Conservation (phyloP, 2,329 filamentous ascomycete genomes). For the Nothophoma quercina region DNA sequence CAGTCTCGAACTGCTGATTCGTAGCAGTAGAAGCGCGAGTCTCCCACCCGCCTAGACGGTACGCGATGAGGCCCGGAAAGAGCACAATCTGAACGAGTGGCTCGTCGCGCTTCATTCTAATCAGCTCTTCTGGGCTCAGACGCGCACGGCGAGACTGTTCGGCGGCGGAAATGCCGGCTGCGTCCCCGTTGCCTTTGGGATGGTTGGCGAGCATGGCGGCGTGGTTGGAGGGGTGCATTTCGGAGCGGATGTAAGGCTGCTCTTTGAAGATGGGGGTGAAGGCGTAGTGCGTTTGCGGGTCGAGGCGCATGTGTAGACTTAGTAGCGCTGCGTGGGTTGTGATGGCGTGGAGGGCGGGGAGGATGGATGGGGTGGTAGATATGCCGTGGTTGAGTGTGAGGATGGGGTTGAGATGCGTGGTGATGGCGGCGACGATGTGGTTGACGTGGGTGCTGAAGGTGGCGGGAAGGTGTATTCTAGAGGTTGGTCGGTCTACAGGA, state of each 20-base stretch:
- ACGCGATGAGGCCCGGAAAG: slow-evolving; percentile 34
- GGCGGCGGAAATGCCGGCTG: rapidly evolving
- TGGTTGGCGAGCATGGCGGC: slow-evolving; percentile 17
- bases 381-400: slow-evolving; percentile 7
- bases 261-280: slow-evolving; percentile 38
- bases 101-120: slow-evolving; percentile 21
- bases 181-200: not conserved
- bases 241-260: slow-evolving; percentile 19
- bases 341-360: slow-evolving; percentile 35
- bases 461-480: slow-evolving; percentile 20
- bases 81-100: slow-evolving; percentile 31
- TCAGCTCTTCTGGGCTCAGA: slow-evolving; percentile 2
- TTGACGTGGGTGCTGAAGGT: slow-evolving; percentile 36
- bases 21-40: not conserved
- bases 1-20: not conserved
- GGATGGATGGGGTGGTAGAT: not conserved
- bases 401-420: slow-evolving; percentile 33
- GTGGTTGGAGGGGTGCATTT: slow-evolving; percentile 36
- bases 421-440: slow-evolving; percentile 25
- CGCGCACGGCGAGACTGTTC: slow-evolving; percentile 2
- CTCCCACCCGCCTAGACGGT: slow-evolving; percentile 40
- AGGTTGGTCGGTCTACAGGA: not conserved
- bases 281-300: slow-evolving; percentile 39
- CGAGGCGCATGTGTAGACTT: slow-evolving; percentile 37
- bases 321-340: too few species aligned